phyloP scores from a whole-genome alignment of 495 filamentous ascomycete species.

The Lasiosphaeria ovina region DNA sequence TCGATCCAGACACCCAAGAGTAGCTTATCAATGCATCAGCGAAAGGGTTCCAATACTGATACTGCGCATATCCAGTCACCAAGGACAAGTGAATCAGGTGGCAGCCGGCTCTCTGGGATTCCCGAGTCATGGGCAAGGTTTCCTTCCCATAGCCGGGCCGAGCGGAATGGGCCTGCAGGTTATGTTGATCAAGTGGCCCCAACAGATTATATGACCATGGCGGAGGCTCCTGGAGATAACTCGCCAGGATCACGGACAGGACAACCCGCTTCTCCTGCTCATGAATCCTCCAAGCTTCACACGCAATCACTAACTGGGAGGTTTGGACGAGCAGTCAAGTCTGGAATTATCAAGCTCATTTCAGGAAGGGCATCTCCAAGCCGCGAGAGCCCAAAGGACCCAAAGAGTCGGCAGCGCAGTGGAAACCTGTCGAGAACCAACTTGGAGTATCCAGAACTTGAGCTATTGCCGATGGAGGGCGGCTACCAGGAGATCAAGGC shows the following conservation, averaged over 20 bases:
- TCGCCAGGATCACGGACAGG: neutral
- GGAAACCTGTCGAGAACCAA: conserved; percentile 10
- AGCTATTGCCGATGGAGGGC: conserved; percentile 30
- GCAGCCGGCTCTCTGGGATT: neutral
- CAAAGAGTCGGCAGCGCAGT: conserved; percentile 6
- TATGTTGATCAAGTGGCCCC: conserved; percentile 23
- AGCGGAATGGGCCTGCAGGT: conserved; percentile 30
- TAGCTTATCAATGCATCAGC: neutral
- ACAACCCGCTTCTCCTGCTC: neutral
- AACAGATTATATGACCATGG: conserved; percentile 17
- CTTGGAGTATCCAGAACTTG: conserved; percentile 39
- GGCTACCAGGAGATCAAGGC: conserved; percentile 32
- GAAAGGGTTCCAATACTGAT: neutral
- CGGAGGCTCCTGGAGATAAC: neutral
- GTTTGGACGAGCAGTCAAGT: conserved; percentile 34
- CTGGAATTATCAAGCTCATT: conserved; percentile 32
- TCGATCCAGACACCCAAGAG: neutral
- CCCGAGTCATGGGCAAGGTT: conserved; percentile 38
- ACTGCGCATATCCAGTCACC: neutral
- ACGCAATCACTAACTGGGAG: conserved; percentile 27
- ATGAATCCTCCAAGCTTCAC: too few species aligned
- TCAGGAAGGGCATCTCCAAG: conserved; percentile 15
- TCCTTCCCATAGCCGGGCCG: conserved; percentile 36
- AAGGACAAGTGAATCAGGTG: neutral
- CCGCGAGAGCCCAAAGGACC: conserved; percentile 6